A percentile compares a stretch with the other conserved stretches of the same genome.
Conservation (phyloP, 768 basidiomycete species). For the Krasilnikovozyma curviuscula region DNA sequence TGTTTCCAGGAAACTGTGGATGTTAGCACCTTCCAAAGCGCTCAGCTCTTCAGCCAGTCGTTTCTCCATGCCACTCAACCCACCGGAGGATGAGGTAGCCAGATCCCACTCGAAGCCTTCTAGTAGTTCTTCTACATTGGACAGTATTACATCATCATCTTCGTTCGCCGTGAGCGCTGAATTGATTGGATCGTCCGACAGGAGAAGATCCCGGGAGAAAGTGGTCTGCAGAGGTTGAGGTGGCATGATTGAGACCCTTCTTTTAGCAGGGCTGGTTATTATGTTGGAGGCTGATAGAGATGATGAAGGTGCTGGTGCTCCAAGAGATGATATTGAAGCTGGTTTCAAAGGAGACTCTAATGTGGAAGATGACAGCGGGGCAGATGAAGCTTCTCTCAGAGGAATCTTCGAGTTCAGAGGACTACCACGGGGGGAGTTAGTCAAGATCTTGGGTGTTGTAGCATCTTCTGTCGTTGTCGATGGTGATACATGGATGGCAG, state of each 20-base stretch:
- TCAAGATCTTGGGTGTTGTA: background rate
- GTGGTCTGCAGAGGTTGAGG: conserved; percentile 23
- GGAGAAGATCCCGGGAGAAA: conserved; percentile 25
- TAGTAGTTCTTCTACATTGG: conserved; percentile 93
- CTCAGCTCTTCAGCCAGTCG: conserved; percentile 69
- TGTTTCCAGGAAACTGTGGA: conserved; percentile 89
- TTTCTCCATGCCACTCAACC: conserved; percentile 70
- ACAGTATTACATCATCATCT: conserved; percentile 56
- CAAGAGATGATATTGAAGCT: conserved; percentile 3
- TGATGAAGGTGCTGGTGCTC: background rate
- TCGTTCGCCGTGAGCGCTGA: conserved; percentile 42
- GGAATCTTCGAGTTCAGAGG: too few species aligned
- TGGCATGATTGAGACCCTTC: conserved; percentile 34
- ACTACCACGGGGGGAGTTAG: too few species aligned
- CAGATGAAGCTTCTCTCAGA: background rate
- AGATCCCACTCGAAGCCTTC: conserved; percentile 92
- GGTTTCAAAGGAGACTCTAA: conserved; percentile 16
- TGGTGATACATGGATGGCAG: background rate
- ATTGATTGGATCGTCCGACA: conserved; percentile 59
- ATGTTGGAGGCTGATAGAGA: conserved; percentile 12
- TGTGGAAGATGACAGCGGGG: background rate
- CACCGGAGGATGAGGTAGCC: conserved; percentile 5
- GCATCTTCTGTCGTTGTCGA: background rate
- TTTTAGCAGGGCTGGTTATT: conserved; percentile 39
- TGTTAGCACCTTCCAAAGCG: conserved; percentile 90